Percentiles rank a stretch among this genome's conserved stretches.
These are phyloP conservation scores for Mycena capillaripes DNA, from an alignment of 768 basidiomycete genomes.

Conservation along the genomic window DNA sequence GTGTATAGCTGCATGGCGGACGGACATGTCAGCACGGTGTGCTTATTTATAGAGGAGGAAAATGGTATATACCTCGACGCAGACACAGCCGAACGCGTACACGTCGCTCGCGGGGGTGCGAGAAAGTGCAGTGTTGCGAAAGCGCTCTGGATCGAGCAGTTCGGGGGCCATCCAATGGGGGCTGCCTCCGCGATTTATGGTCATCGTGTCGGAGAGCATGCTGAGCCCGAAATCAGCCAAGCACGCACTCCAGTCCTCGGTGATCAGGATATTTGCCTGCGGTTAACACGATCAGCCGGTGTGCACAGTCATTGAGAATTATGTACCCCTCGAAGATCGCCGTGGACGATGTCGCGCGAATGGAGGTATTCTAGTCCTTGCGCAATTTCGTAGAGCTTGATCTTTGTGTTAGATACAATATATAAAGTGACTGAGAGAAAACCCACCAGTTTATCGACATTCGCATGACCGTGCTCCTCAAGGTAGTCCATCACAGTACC, in stretches of 20 bases:
- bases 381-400: conserved; percentile 38
- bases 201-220: conserved; percentile 44
- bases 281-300: neutral
- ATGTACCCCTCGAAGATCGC: conserved; percentile 28
- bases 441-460: conserved; percentile 37
- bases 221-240: conserved; percentile 53
- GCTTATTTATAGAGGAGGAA: neutral
- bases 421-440: neutral
- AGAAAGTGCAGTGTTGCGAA: conserved; percentile 37
- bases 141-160: conserved; percentile 45
- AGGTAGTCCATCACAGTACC: conserved; percentile 42
- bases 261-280: conserved; percentile 50
- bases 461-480: conserved; percentile 33
- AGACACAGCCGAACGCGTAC: conserved; percentile 51
- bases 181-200: conserved; percentile 43
- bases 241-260: conserved; percentile 47
- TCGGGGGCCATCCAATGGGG: conserved; percentile 54
- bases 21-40: too few species aligned
- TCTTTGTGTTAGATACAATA: neutral
- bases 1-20: conserved; percentile 16
- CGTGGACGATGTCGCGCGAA: conserved; percentile 36
- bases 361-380: conserved; percentile 42
- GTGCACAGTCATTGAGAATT: too few species aligned
- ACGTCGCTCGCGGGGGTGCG: conserved; percentile 48
- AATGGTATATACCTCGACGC: conserved; percentile 46